These are phyloP conservation scores for Rubus idaeus DNA, from an alignment of 306 rosid species.

Conservation along the genomic window DNA sequence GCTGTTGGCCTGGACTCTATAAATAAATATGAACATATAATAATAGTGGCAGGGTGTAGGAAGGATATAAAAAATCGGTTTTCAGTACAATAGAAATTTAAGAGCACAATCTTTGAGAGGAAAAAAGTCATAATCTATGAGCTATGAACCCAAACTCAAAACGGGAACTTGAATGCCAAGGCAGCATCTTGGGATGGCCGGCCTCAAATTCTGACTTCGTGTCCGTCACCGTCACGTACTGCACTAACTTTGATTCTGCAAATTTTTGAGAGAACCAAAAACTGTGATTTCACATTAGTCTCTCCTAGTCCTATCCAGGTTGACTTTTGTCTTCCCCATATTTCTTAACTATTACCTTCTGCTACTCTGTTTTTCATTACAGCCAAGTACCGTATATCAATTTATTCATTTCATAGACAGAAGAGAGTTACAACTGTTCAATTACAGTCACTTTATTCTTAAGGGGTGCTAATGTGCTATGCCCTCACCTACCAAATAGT, in stretches of 20 bases:
- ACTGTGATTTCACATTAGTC: neutral
- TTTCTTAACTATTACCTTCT: no score
- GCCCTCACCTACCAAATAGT: neutral
- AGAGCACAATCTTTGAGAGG: neutral
- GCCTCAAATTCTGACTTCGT: neutral
- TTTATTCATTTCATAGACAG: neutral
- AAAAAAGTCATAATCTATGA: neutral
- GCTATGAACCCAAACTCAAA: neutral
- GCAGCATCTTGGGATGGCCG: constrained; percentile 19
- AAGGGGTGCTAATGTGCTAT: neutral
- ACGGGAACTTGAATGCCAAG: constrained; percentile 9
- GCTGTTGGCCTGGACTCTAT: neutral
- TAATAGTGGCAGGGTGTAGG: neutral
- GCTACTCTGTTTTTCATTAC: neutral
- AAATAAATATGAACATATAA: neutral
- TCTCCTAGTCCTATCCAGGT: neutral
- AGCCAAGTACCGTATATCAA: no score
- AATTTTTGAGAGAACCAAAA: neutral
- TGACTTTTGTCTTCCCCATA: neutral
- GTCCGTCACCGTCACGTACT: constrained; percentile 20
- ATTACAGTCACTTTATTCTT: neutral
- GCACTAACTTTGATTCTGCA: neutral
- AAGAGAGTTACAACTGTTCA: neutral
- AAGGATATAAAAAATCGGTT: neutral
- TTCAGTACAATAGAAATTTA: neutral